These are phyloP conservation scores for Oleoguttula mirabilis DNA, from an alignment of 495 filamentous ascomycete species.

Conservation along the genomic window DNA sequence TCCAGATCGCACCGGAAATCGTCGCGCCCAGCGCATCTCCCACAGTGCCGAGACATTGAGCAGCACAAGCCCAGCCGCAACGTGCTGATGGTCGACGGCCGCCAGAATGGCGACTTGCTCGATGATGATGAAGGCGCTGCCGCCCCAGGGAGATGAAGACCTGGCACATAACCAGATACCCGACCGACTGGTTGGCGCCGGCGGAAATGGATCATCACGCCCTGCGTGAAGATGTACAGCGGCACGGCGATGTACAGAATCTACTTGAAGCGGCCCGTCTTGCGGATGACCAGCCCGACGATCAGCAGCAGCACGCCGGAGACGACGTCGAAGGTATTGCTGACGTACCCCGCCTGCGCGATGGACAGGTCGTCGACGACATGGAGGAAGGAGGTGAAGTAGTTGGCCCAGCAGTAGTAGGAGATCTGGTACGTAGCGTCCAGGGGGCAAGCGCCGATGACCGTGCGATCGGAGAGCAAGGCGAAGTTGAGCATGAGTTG, in stretches of 20 bases:
- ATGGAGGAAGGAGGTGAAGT: slow-evolving; percentile 18
- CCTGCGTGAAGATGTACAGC: slow-evolving; percentile 45
- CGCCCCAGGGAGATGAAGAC: slow-evolving; percentile 59
- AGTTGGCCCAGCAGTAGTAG: slow-evolving; percentile 17
- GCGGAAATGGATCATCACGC: slow-evolving; percentile 56
- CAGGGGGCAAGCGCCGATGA: slow-evolving; percentile 13
- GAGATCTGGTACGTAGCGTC: slow-evolving; percentile 6
- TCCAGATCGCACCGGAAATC: slow-evolving; percentile 55
- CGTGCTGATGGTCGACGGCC: slow-evolving; percentile 47
- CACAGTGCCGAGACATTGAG: slow-evolving; percentile 43
- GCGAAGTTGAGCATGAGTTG: slow-evolving; percentile 7
- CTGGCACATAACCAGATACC: slow-evolving; percentile 59
- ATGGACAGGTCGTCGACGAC: slow-evolving; percentile 13
- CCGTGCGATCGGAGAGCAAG: slow-evolving; percentile 15
- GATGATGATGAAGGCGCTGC: slow-evolving; percentile 48
- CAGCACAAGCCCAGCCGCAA: slow-evolving; percentile 52
- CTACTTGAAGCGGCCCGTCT: slow-evolving; percentile 16
- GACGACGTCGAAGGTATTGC: slow-evolving; percentile 40
- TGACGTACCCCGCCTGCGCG: slow-evolving; percentile 31
- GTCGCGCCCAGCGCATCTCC: slow-evolving; percentile 52
- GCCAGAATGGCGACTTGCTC: slow-evolving; percentile 58
- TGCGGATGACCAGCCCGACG: slow-evolving; percentile 43
- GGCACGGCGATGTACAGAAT: slow-evolving; percentile 47
- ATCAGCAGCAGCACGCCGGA: slow-evolving; percentile 42
- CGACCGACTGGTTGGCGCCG: slow-evolving; percentile 39